Base-by-base conservation (phyloP, 1,139 yeast species). In the Saccharomyces pastorianus region DNA sequence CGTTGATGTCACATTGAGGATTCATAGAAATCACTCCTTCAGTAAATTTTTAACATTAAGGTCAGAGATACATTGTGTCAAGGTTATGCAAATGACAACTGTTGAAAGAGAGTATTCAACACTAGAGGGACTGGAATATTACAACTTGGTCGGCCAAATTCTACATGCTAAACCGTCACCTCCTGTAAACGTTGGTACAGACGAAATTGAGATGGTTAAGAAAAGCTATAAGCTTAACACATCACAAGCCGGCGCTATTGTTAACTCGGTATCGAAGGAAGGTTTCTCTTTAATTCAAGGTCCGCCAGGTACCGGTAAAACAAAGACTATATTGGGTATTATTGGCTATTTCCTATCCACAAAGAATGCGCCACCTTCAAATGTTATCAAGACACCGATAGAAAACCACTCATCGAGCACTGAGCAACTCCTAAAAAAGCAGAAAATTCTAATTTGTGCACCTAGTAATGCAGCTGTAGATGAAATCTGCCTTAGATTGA, bases 391-490 rank as follows among this genome's bases (percentile, higher is more conserved):
- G 46, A 58, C 58, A 2, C 67, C 69, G 2, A 52, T 53, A 6
- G 61, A 57, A 14, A 54, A 55, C 2, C 34, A 59, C 4, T 47
- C 58, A 13, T 46, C 57, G 20, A 50, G 64, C 1, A 54, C 63
- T 6, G 68, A 60, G 13, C 65, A 66, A 49, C 58, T 59, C 44
- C 55, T 61, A 51, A 70, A 68, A 53, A 80, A 78, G 38, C 76
- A 75, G 52, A 80, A 83, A 56, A 81, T 95, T 3, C 74, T 95
- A 53, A 83, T 95, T 29, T 95, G 99, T 79, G 99, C 99, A 0
- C 99, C 99, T 2, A 89, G 97, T 69, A 95, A 95, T 73, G 99
- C 99, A 0, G 99, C 99, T 8, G 97, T 95, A 6, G 99, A 95
- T 73, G 99, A 95, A 66, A 76, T 95, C 61, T 95, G 91, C 13